Percentiles rank a stretch among this genome's conserved stretches.
These are phyloP conservation scores for Haematococcus sp. DNA, from an alignment of 139 green algal species.

Conservation along the genomic window DNA sequence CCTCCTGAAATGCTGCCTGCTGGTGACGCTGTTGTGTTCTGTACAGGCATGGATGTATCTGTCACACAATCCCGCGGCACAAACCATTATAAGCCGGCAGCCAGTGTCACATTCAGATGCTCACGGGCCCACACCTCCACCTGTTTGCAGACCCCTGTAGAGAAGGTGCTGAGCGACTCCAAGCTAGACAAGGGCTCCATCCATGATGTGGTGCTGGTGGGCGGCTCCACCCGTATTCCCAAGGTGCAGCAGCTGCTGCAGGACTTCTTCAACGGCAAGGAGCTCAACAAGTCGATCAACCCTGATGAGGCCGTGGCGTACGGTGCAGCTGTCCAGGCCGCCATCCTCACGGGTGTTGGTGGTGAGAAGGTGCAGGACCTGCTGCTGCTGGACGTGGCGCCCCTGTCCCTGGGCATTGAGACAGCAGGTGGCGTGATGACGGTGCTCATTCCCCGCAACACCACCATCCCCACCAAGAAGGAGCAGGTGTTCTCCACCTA, in stretches of 20 bases:
- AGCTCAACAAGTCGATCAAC: slow-evolving; percentile 99
- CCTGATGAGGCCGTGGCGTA: slow-evolving; percentile 99
- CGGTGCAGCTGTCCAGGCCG: slow-evolving; percentile 94
- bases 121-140: too few species aligned
- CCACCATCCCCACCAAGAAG: slow-evolving; percentile 99
- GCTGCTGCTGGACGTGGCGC: slow-evolving; percentile 96
- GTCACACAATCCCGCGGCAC: too few species aligned
- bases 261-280: slow-evolving; percentile 99
- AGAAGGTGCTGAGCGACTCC: slow-evolving; percentile 86
- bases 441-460: slow-evolving; percentile 94
- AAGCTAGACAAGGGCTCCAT: slow-evolving; percentile 89
- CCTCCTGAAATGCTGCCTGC: too few species aligned
- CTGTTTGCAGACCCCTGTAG: too few species aligned
- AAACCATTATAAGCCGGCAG: too few species aligned
- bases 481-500: slow-evolving; percentile 99
- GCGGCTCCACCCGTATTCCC: slow-evolving; percentile 96
- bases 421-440: slow-evolving; percentile 81
- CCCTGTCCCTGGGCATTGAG: slow-evolving; percentile 94
- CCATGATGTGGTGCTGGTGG: slow-evolving; percentile 93
- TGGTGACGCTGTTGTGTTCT: too few species aligned
- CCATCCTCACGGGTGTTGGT: slow-evolving; percentile 91
- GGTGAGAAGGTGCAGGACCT: slow-evolving; percentile 97
- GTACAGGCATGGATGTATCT: too few species aligned
- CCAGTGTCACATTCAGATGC: too few species aligned
- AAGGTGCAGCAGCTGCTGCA: slow-evolving; percentile 97